Evolutionary conservation across 148 eudicot species (phyloP).

Genomic region (Fagopyrum esculentum): DNA sequence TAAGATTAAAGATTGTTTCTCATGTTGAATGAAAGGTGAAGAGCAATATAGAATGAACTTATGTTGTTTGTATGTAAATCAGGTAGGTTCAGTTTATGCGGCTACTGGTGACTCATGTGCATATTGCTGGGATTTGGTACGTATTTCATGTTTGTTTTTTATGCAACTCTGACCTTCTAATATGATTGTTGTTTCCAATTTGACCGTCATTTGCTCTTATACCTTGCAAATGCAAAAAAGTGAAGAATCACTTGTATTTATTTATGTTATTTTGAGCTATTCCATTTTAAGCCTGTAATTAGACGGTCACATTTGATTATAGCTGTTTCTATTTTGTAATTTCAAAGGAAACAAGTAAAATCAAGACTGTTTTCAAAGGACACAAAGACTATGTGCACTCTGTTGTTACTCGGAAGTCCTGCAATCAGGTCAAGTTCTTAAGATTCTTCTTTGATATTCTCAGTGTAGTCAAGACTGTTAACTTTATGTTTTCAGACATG

Average conservation of each 20-base stretch:
- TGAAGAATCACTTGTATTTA: background rate
- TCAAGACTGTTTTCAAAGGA: constrained; percentile 78
- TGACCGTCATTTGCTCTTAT: background rate
- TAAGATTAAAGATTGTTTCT: background rate
- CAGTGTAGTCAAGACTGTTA: background rate
- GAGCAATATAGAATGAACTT: constrained; percentile 1
- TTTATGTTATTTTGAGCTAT: background rate
- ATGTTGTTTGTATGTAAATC: constrained; percentile 12
- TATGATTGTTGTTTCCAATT: background rate
- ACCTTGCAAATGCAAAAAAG: background rate
- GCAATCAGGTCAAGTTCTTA: constrained; percentile 59
- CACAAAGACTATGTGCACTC: constrained; percentile 85
- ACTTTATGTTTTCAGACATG: background rate
- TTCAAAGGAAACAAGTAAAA: constrained; percentile 61
- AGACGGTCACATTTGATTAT: background rate
- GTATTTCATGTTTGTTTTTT: constrained; percentile 14
- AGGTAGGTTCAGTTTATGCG: constrained; percentile 69
- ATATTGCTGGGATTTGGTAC: constrained; percentile 98
- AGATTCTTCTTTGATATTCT: background rate
- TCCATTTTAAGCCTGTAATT: background rate
- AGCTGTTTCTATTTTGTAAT: background rate
- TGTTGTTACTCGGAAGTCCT: constrained; percentile 52
- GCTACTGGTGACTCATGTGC: constrained; percentile 97
- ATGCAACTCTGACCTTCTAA: background rate
- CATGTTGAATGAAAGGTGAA: background rate